Evolutionary conservation across 2,329 filamentous ascomycete species (phyloP).

Genomic region (Leptographium procerum): DNA sequence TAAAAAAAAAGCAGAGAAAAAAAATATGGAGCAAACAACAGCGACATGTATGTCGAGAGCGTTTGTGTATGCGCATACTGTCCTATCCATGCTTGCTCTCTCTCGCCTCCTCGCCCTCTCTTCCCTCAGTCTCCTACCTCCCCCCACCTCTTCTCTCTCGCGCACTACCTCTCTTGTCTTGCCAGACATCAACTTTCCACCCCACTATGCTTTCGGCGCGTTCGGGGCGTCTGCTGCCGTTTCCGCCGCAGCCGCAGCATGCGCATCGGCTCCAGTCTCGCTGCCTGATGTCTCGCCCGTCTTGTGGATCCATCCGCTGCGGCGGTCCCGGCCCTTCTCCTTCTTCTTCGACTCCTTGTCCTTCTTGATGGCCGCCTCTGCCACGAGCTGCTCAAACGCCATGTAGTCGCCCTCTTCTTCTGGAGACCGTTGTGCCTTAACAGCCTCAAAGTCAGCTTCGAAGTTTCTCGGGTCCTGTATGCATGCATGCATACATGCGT

Average conservation of each 20-base stretch:
- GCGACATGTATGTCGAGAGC: background rate
- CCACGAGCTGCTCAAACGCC: conserved; percentile 95
- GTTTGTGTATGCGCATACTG: background rate
- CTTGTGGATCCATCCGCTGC: background rate
- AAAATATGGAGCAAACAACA: background rate
- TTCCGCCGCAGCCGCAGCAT: conserved; percentile 5
- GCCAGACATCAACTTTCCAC: background rate
- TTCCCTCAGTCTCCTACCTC: background rate
- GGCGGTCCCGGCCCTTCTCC: conserved; percentile 1
- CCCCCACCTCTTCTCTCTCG: background rate
- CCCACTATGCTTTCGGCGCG: background rate
- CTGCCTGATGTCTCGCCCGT: background rate
- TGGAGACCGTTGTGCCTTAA: conserved; percentile 71
- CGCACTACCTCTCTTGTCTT: background rate
- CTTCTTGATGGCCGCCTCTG: conserved; percentile 92
- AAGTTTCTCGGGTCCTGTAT: no score
- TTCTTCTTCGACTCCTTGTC: conserved; percentile 54
- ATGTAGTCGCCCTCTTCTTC: conserved; percentile 98
- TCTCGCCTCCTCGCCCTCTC: background rate
- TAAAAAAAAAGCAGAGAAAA: background rate
- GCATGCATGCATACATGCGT: no score
- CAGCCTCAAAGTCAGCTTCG: no score
- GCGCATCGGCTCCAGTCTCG: background rate
- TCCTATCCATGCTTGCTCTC: background rate
- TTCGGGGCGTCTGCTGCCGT: conserved; percentile 1